These are phyloP conservation scores for Ganoderma multipileum DNA, from an alignment of 1,284 basidiomycete species.

Conservation along the genomic window DNA sequence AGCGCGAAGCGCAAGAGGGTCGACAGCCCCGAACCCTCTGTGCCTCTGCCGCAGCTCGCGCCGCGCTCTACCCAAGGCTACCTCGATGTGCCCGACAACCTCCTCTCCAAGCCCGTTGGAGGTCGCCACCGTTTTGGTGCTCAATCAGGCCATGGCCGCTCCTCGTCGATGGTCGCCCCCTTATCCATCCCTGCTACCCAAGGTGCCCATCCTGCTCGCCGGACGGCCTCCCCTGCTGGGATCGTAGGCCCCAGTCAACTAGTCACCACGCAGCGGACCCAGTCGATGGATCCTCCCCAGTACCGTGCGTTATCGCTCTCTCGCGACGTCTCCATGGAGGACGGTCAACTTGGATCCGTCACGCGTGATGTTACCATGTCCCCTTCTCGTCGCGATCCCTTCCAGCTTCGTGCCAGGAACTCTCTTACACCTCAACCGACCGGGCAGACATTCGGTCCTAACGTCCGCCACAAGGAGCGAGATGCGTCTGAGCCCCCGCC, in stretches of 20 bases:
- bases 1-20: conserved; percentile 40
- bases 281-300: conserved; percentile 40
- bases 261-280: conserved; percentile 30
- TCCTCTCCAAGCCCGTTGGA: conserved; percentile 23
- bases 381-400: conserved; percentile 52
- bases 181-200: conserved; percentile 21
- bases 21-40: conserved; percentile 33
- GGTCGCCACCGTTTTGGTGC: conserved; percentile 21
- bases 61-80: conserved; percentile 33
- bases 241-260: conserved; percentile 26
- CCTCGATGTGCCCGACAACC: conserved; percentile 38
- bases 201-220: conserved; percentile 25
- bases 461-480: conserved; percentile 45
- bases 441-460: conserved; percentile 55
- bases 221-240: conserved; percentile 33
- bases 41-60: conserved; percentile 21
- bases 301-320: conserved; percentile 34
- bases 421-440: conserved; percentile 73
- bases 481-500: conserved; percentile 73
- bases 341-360: conserved; percentile 20
- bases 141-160: conserved; percentile 25
- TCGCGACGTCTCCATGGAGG: conserved; percentile 41
- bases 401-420: conserved; percentile 61
- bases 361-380: conserved; percentile 51
- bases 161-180: conserved; percentile 33